phyloP scores from a whole-genome alignment of 2,329 filamentous ascomycete genomes.

The Chaetomiaceae sp. region DNA sequence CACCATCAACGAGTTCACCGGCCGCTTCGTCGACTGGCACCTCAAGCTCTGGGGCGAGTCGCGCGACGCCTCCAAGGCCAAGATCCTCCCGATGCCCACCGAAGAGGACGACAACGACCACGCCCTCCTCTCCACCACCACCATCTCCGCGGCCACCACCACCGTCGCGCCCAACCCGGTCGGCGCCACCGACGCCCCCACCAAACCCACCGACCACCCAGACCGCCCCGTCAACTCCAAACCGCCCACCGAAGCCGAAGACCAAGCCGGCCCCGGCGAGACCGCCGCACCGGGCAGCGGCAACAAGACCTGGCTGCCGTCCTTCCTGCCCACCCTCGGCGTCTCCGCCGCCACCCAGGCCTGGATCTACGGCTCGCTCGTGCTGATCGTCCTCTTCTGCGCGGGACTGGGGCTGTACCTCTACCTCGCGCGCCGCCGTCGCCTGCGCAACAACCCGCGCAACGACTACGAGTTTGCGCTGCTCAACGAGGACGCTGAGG shows the following conservation, averaged over 20 bases:
- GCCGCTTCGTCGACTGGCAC: slow-evolving; percentile 84
- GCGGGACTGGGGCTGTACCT: slow-evolving; percentile 74
- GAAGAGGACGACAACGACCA: slow-evolving; percentile 81
- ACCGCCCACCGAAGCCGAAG: slow-evolving; percentile 22
- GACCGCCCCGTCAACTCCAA: slow-evolving; percentile 54
- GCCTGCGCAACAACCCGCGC: slow-evolving; percentile 65
- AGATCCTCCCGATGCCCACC: slow-evolving; percentile 71
- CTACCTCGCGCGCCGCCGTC: slow-evolving; percentile 69
- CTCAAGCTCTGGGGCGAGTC: slow-evolving; percentile 90
- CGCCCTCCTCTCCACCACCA: slow-evolving; percentile 59
- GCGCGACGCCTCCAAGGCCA: slow-evolving; percentile 68
- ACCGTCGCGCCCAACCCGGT: slow-evolving; percentile 46
- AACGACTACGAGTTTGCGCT: slow-evolving; percentile 94
- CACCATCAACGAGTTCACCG: slow-evolving; percentile 66
- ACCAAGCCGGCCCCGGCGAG: slow-evolving; percentile 20
- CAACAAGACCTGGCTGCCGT: slow-evolving; percentile 63
- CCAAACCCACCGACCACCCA: slow-evolving; percentile 55
- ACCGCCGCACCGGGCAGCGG: slow-evolving; percentile 21
- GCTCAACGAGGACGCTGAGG: slow-evolving; percentile 77
- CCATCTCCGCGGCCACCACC: slow-evolving; percentile 56
- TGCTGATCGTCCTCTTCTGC: slow-evolving; percentile 82
- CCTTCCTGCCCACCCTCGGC: slow-evolving; percentile 84
- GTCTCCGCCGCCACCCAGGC: slow-evolving; percentile 79
- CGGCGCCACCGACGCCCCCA: slow-evolving; percentile 26
- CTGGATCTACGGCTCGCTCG: slow-evolving; percentile 86